A percentile compares a stretch with the other conserved stretches of the same genome.
Conservation (phyloP, 495 filamentous ascomycete genomes). For the Staphylotrichum tortipilum region DNA sequence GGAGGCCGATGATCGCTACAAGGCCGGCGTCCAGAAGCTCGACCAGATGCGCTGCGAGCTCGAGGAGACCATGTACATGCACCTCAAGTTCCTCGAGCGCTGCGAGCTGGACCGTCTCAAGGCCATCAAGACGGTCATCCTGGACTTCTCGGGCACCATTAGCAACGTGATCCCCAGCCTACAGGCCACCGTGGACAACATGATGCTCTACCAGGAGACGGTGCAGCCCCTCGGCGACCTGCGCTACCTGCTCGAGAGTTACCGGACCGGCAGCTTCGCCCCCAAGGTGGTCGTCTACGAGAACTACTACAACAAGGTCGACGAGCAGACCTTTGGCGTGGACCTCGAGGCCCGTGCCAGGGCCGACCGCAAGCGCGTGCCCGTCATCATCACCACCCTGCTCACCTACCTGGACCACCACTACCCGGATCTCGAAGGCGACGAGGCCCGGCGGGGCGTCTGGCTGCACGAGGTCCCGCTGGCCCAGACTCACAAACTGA, state of each 20-base stretch:
- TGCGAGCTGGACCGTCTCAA: conserved; percentile 94
- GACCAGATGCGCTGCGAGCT: conserved; percentile 86
- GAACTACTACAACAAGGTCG: conserved; percentile 97
- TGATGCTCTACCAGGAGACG: conserved; percentile 99
- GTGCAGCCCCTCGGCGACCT: conserved; percentile 88
- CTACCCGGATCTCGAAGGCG: conserved; percentile 95
- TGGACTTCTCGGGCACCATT: conserved; percentile 96
- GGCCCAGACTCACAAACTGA: conserved; percentile 73
- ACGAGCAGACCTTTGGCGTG: conserved; percentile 96
- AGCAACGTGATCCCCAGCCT: conserved; percentile 96
- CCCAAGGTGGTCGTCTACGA: conserved; percentile 92
- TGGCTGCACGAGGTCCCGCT: conserved; percentile 93
- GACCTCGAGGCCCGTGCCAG: conserved; percentile 90
- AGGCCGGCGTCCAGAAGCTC: conserved; percentile 69
- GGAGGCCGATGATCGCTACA: conserved; percentile 92
- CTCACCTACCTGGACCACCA: conserved; percentile 91
- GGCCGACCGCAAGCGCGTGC: conserved; percentile 90
- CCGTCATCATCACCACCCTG: conserved; percentile 83
- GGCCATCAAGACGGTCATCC: conserved; percentile 93
- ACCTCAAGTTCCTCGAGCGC: conserved; percentile 93
- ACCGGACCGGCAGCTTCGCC: conserved; percentile 85
- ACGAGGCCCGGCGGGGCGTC: conserved; percentile 83
- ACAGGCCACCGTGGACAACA: conserved; percentile 90
- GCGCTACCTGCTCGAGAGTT: conserved; percentile 94
- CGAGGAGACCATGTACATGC: conserved; percentile 87